Percentiles rank a stretch among this genome's conserved stretches.
Evolutionary conservation across 2,329 filamentous ascomycete genomes (phyloP).

Genomic region (Sarocladium kiliense): DNA sequence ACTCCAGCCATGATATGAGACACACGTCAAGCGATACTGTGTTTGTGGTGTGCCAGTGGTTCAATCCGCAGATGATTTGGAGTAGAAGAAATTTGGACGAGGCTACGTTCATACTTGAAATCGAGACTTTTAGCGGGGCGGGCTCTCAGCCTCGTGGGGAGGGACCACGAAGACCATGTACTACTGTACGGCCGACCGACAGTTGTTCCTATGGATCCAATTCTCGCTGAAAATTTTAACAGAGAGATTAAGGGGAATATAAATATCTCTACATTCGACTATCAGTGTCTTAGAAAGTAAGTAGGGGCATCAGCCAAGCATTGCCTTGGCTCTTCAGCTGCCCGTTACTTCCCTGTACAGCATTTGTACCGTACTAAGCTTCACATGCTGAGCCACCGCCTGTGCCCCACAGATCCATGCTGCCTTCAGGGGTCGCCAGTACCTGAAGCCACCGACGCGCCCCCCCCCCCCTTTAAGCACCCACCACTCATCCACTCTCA

Average conservation of each 20-base stretch:
- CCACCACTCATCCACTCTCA: no score
- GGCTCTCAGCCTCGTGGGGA: conserved; percentile 12
- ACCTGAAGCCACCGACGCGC: background rate
- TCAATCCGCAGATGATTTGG: no score
- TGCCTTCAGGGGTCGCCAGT: background rate
- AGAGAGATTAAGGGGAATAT: no score
- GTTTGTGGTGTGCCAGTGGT: background rate
- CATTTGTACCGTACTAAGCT: no score
- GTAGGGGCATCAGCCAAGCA: no score
- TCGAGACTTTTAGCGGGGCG: conserved; percentile 15
- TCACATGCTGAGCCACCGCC: background rate
- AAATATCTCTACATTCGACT: no score
- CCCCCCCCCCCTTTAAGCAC: no score
- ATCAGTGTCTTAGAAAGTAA: no score
- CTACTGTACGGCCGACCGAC: background rate
- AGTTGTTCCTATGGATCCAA: no score
- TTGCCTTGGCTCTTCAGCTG: no score
- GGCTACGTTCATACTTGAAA: conserved; percentile 9
- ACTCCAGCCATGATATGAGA: conserved; percentile 66
- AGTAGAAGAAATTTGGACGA: conserved; percentile 12
- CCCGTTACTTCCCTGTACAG: no score
- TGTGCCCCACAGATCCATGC: background rate
- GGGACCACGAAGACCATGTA: background rate
- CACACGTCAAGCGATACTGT: background rate
- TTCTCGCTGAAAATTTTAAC: no score